A percentile compares a stretch with the other conserved stretches of the same genome.
These are phyloP conservation scores for Rosa lucieae DNA, from an alignment of 306 rosid genomes.

Conservation along the genomic window DNA sequence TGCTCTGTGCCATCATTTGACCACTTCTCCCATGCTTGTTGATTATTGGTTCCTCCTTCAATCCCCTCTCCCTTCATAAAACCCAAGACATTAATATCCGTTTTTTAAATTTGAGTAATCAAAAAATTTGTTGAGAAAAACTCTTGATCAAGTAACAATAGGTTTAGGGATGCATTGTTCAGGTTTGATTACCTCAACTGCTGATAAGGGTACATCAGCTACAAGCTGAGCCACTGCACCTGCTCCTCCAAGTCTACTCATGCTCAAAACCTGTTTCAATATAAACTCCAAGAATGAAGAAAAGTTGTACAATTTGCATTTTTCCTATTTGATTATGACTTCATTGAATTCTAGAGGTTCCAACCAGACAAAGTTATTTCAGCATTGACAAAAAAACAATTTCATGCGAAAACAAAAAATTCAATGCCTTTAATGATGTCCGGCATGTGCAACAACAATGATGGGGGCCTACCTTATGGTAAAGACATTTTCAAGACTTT, in stretches of 20 bases:
- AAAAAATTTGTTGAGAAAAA: not conserved
- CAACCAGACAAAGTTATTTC: conserved; percentile 27
- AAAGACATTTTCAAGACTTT: conserved; percentile 11
- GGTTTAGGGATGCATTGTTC: not conserved
- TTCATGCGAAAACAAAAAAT: conserved; percentile 10
- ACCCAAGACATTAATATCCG: not conserved
- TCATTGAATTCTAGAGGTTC: conserved; percentile 20
- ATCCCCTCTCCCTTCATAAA: conserved; percentile 54
- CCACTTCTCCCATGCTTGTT: conserved; percentile 92
- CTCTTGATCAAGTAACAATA: not conserved
- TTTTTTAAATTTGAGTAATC: not conserved
- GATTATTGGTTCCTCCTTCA: conserved; percentile 59
- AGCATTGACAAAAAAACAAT: conserved; percentile 34
- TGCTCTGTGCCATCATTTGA: conserved; percentile 94
- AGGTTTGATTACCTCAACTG: conserved; percentile 44
- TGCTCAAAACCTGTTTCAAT: conserved; percentile 75
- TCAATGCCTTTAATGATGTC: conserved; percentile 23
- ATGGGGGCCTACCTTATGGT: conserved; percentile 29
- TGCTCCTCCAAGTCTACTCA: conserved; percentile 97
- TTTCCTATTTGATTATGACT: conserved; percentile 22
- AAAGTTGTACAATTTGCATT: conserved; percentile 2
- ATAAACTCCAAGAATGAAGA: not conserved
- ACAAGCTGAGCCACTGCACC: conserved; percentile 99
- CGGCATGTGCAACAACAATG: conserved; percentile 18
- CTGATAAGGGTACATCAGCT: conserved; percentile 84